Evolutionary conservation across 768 basidiomycete genomes (phyloP).

Genomic region (Fibroporia radiculosa): DNA sequence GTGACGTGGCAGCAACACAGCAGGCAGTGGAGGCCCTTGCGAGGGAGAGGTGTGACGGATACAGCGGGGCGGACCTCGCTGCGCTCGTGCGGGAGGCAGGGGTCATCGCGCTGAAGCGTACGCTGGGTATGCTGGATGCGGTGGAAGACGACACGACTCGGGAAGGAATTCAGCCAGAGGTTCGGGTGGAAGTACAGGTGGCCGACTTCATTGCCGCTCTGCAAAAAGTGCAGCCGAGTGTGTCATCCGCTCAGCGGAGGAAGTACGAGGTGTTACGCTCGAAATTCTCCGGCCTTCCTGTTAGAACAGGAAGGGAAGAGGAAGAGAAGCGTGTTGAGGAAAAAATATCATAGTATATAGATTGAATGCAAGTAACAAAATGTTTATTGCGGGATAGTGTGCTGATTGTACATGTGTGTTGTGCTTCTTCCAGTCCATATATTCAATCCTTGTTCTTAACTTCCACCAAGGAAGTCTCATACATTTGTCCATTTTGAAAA

Average conservation of each 20-base stretch:
- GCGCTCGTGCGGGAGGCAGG: conserved; percentile 86
- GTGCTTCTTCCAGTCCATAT: no score
- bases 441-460: no score
- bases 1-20: conserved; percentile 15
- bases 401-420: no score
- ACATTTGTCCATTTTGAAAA: no score
- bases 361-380: neutral
- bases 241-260: conserved; percentile 68
- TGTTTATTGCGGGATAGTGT: no score
- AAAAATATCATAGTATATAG: neutral
- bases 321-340: neutral
- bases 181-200: conserved; percentile 35
- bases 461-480: no score
- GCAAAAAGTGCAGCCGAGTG: conserved; percentile 82
- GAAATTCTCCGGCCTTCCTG: conserved; percentile 78
- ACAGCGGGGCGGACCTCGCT: conserved; percentile 88
- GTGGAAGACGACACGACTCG: conserved; percentile 33
- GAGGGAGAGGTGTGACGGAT: conserved; percentile 66
- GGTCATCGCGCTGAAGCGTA: conserved; percentile 68
- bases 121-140: conserved; percentile 58
- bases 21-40: conserved; percentile 40
- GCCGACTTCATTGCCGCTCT: conserved; percentile 70
- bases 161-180: conserved; percentile 10
- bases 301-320: conserved; percentile 7
- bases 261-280: conserved; percentile 76